Conservation (phyloP, 345 rosid genomes). For the Schrenkiella parvula region DNA sequence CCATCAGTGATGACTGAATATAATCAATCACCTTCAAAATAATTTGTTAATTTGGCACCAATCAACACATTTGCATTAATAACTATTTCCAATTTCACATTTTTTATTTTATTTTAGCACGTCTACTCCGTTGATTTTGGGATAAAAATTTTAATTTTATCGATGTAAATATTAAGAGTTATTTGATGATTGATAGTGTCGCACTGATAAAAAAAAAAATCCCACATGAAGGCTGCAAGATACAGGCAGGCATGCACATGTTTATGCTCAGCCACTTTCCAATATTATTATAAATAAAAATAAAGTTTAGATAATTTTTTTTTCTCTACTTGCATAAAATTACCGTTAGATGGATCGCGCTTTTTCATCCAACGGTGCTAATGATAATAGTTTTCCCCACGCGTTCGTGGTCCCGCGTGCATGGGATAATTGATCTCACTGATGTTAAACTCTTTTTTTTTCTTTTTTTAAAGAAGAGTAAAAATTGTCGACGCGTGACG, state of each 20-base stretch:
- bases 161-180: not conserved
- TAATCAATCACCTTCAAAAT: not conserved
- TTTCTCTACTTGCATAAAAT: constrained; percentile 1
- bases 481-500: constrained; percentile 31
- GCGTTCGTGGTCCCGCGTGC: constrained; percentile 39
- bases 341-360: constrained; percentile 14
- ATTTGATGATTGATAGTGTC: constrained; percentile 34
- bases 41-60: not conserved
- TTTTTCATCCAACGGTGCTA: constrained; percentile 12
- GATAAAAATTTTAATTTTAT: too few relatives aligned
- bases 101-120: not conserved
- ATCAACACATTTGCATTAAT: not conserved
- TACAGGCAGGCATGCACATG: constrained; percentile 43
- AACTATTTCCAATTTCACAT: not conserved
- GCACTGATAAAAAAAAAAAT: constrained; percentile 36
- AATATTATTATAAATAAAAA: not conserved
- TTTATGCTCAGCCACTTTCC: constrained; percentile 30
- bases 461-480: not conserved
- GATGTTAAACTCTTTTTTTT: not conserved
- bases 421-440: constrained; percentile 22
- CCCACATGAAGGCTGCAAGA: constrained; percentile 41
- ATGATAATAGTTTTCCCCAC: not conserved
- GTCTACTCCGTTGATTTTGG: not conserved
- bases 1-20: not conserved
- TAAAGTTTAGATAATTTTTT: not conserved